phyloP scores from a whole-genome alignment of 164 flowering plant species.

The Cinnamomum chago region DNA sequence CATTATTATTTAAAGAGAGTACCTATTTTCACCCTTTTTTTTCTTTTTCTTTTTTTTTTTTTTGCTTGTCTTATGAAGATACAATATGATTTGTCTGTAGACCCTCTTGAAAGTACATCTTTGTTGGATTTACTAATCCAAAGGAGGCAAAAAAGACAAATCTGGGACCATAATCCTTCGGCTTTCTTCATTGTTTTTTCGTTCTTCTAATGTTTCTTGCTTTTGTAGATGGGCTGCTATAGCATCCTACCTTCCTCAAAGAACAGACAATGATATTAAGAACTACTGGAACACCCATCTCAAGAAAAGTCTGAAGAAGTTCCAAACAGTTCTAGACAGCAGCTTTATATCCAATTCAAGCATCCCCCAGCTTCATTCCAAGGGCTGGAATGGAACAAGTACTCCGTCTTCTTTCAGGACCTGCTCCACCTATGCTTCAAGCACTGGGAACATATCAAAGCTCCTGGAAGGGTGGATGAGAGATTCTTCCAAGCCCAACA shows the following conservation, averaged over 20 bases:
- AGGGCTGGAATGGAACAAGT: constrained; percentile 15
- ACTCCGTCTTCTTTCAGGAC: constrained; percentile 14
- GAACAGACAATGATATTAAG: constrained; percentile 91
- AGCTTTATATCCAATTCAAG: constrained; percentile 12
- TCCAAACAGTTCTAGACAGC: constrained; percentile 36
- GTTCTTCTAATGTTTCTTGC: background rate
- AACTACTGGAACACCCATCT: constrained; percentile 95
- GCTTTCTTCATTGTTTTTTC: background rate
- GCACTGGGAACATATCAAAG: constrained; percentile 80
- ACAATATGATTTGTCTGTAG: too few relatives aligned
- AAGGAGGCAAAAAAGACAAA: background rate
- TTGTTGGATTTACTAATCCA: too few relatives aligned
- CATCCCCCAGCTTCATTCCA: constrained; percentile 15
- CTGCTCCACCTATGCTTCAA: constrained; percentile 61
- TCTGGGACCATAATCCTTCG: background rate
- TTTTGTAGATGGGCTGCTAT: constrained; percentile 85
- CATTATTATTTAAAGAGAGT: background rate
- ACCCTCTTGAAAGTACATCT: too few relatives aligned
- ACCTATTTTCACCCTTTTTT: background rate
- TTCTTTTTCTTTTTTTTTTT: background rate
- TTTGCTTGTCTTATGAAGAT: background rate
- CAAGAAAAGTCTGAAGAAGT: constrained; percentile 80
- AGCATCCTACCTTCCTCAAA: constrained; percentile 90
- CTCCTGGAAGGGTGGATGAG: constrained; percentile 91
- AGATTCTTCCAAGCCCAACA: constrained; percentile 36